Percentiles rank a stretch among this genome's conserved stretches.
Evolutionary conservation across 2,329 filamentous ascomycete species (phyloP).

Genomic region (Trichoderma gracile): DNA sequence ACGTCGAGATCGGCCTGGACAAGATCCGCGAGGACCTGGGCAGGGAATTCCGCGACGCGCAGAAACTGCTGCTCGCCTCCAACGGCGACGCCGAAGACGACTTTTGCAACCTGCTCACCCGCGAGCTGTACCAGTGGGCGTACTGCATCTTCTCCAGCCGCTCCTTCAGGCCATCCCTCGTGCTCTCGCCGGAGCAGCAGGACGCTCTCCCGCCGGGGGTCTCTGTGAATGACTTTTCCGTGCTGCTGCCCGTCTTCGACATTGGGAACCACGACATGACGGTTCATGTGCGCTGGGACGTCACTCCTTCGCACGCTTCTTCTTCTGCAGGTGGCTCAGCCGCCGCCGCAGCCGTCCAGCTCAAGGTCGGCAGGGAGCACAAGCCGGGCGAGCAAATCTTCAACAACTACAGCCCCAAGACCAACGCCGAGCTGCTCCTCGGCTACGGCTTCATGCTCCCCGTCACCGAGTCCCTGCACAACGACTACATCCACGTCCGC

Average conservation of each 20-base stretch:
- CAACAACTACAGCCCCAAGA: constrained; percentile 74
- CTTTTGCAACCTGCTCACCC: constrained; percentile 43
- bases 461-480: constrained; percentile 51
- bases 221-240: constrained; percentile 60
- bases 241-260: constrained; percentile 70
- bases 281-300: constrained; percentile 60
- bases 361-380: constrained; percentile 48
- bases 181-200: constrained; percentile 45
- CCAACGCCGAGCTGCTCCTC: constrained; percentile 68
- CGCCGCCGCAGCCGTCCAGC: constrained; percentile 41
- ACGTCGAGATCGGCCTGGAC: constrained; percentile 50
- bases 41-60: constrained; percentile 49
- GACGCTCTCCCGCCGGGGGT: constrained; percentile 34
- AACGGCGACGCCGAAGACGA: constrained; percentile 31
- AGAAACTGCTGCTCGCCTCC: constrained; percentile 38
- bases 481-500: constrained; percentile 60
- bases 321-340: constrained; percentile 24
- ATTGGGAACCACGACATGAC: constrained; percentile 69
- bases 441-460: constrained; percentile 64
- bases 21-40: constrained; percentile 51
- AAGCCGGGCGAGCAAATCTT: constrained; percentile 57
- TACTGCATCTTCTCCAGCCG: constrained; percentile 65
- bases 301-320: too few species aligned
- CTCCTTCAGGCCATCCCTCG: constrained; percentile 63
- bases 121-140: constrained; percentile 62